Evolutionary conservation across 2,329 filamentous ascomycete species (phyloP).

Genomic region (Davidsoniella eucalypti): DNA sequence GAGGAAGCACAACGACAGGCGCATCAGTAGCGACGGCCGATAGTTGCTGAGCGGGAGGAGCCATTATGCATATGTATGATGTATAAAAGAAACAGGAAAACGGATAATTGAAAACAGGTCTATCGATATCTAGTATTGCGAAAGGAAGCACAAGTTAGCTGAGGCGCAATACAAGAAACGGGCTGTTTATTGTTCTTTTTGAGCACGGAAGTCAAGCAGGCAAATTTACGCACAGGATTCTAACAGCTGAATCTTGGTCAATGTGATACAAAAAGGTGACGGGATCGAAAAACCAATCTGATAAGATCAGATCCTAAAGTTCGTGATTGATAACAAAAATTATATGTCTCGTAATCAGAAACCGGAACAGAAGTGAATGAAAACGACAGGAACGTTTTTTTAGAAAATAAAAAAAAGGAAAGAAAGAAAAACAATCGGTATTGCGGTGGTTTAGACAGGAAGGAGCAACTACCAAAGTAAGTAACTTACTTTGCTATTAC

Average conservation of each 20-base stretch:
- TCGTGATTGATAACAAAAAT: slow-evolving; percentile 4
- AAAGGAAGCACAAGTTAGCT: too few species aligned
- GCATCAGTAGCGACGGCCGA: slow-evolving; percentile 19
- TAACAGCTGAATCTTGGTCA: too few species aligned
- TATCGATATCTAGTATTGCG: too few species aligned
- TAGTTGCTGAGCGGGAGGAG: slow-evolving; percentile 5
- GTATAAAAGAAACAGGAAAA: background rate
- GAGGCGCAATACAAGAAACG: too few species aligned
- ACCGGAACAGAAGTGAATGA: background rate
- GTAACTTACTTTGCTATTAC: too few species aligned
- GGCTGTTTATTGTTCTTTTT: too few species aligned
- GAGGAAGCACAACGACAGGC: slow-evolving; percentile 30
- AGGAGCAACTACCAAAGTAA: background rate
- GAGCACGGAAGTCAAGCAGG: too few species aligned
- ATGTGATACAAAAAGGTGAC: too few species aligned
- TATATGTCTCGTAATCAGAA: background rate
- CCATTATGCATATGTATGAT: background rate
- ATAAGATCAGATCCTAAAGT: slow-evolving; percentile 5
- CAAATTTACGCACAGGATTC: too few species aligned
- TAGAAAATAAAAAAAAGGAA: background rate
- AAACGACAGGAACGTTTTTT: background rate
- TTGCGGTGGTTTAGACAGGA: background rate
- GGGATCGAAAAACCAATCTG: background rate
- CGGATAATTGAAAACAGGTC: background rate
- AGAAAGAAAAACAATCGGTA: background rate